These are phyloP conservation scores for Pezicula radicicola DNA, from an alignment of 2,329 filamentous ascomycete species.

Conservation along the genomic window DNA sequence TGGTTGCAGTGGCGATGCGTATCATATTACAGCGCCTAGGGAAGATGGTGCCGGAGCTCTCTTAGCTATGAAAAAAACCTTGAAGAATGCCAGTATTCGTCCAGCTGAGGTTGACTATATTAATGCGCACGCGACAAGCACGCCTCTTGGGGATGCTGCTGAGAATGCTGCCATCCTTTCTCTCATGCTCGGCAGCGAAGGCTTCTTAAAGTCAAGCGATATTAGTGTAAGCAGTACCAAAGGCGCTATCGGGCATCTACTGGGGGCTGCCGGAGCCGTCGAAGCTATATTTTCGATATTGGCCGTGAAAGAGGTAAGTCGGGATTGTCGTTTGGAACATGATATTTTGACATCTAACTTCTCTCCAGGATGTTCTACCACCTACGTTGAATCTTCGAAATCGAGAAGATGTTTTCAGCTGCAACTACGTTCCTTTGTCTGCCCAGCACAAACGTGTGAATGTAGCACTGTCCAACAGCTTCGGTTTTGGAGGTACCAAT, in stretches of 20 bases:
- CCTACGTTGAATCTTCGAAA: constrained; percentile 81
- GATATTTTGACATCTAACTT: constrained; percentile 1
- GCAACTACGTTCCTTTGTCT: constrained; percentile 77
- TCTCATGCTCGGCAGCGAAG: constrained; percentile 72
- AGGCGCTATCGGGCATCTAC: constrained; percentile 84
- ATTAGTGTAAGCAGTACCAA: constrained; percentile 93
- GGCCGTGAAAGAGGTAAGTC: constrained; percentile 71
- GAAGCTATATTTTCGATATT: constrained; percentile 85
- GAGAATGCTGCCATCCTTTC: constrained; percentile 81
- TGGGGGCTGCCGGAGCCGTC: constrained; percentile 87
- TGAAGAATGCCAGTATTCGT: constrained; percentile 67
- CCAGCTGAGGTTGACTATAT: constrained; percentile 81
- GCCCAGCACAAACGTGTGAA: constrained; percentile 69
- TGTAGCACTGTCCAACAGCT: constrained; percentile 88
- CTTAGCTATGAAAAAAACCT: constrained; percentile 79
- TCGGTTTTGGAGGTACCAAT: constrained; percentile 97
- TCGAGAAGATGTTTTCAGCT: constrained; percentile 64
- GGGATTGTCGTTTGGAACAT: not conserved
- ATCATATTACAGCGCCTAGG: constrained; percentile 90
- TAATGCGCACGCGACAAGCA: constrained; percentile 94
- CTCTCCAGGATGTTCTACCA: constrained; percentile 67
- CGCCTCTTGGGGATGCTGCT: constrained; percentile 78
- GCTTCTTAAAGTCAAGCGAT: constrained; percentile 54
- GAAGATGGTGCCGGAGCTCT: constrained; percentile 79
- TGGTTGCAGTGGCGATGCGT: constrained; percentile 83